Evolutionary conservation across 192 early-diverging fungal genomes (phyloP).

Genomic region (Backusella westeae): DNA sequence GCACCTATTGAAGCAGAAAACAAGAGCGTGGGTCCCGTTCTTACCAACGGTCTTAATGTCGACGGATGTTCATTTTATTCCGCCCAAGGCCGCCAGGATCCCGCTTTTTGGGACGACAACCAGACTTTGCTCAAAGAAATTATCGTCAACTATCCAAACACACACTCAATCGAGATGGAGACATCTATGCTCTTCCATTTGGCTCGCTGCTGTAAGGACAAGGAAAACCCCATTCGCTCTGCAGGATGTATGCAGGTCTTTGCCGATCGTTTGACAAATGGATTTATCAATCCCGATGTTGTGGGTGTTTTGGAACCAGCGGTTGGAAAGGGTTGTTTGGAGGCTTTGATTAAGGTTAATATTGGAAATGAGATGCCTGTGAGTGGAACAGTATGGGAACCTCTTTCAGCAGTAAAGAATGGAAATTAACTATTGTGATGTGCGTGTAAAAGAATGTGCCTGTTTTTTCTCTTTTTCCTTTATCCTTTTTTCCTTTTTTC

Average conservation of each 20-base stretch:
- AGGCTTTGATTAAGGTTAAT: conserved; percentile 52
- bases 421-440: background rate
- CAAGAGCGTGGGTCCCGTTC: conserved; percentile 17
- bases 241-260: conserved; percentile 83
- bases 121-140: conserved; percentile 54
- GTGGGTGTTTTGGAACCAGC: conserved; percentile 53
- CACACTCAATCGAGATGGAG: conserved; percentile 83
- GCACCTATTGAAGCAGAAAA: conserved; percentile 18
- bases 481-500: background rate
- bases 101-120: conserved; percentile 79
- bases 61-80: conserved; percentile 87
- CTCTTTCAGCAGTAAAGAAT: background rate
- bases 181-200: conserved; percentile 81
- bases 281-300: conserved; percentile 59
- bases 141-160: conserved; percentile 44
- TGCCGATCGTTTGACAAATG: conserved; percentile 68
- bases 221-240: conserved; percentile 57
- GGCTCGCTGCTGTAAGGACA: conserved; percentile 47
- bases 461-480: background rate
- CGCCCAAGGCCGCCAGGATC: conserved; percentile 73
- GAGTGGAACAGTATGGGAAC: conserved; percentile 49
- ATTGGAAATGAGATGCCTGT: conserved; percentile 36
- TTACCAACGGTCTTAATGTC: conserved; percentile 63
- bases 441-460: background rate
- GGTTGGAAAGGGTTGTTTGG: conserved; percentile 61